Evolutionary conservation across 176 grass and related monocot genomes (phyloP).

Genomic region (Thalia dealbata): DNA sequence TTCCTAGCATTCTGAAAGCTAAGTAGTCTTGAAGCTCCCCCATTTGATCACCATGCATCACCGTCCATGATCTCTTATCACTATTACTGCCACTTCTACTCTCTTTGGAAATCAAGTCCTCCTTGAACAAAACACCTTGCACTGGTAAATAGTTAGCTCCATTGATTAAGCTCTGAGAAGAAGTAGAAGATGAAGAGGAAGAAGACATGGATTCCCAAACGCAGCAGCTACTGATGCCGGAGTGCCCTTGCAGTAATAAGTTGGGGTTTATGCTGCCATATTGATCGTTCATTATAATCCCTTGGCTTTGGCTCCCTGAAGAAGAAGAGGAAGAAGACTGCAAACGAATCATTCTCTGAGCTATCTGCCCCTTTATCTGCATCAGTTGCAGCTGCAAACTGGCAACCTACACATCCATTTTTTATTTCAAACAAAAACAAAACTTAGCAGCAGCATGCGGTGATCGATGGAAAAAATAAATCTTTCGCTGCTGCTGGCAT

Average conservation of each 20-base stretch:
- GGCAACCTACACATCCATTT: not conserved
- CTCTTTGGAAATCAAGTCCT: not conserved
- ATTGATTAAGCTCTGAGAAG: not conserved
- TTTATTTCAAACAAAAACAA: not conserved
- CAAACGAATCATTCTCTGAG: not conserved
- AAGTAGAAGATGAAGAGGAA: not conserved
- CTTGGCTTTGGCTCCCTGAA: not conserved
- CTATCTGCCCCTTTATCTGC: not conserved
- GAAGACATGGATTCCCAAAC: not conserved
- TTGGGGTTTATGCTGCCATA: not conserved
- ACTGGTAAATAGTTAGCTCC: too few species aligned
- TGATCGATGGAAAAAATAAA: not conserved
- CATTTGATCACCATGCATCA: not conserved
- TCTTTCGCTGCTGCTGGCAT: too few species aligned
- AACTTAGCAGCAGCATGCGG: too few species aligned
- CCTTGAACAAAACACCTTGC: not conserved
- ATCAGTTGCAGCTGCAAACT: slow-evolving; percentile 1
- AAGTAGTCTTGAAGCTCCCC: slow-evolving; percentile 2
- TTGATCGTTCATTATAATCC: not conserved
- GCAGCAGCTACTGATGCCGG: not conserved
- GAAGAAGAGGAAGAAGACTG: not conserved
- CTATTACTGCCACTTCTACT: not conserved
- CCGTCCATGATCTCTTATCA: not conserved
- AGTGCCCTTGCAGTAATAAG: not conserved
- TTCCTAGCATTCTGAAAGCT: not conserved